Percentiles rank a stretch among this genome's conserved stretches.
phyloP scores from a whole-genome alignment of 768 basidiomycete genomes.

The Pisolithus orientalis region DNA sequence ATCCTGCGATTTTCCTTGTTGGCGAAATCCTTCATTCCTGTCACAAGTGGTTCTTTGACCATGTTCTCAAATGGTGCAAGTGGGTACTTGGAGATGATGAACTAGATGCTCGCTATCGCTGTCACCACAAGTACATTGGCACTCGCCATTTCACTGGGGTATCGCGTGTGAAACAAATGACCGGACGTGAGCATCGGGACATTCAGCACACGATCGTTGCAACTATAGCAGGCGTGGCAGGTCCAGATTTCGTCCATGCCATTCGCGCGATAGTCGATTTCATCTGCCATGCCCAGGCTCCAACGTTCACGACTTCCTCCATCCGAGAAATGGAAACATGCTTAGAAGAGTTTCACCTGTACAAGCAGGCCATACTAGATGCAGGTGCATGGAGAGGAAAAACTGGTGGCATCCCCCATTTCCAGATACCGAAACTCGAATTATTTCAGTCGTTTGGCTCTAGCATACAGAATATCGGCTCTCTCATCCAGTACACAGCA shows the following conservation, averaged over 20 bases:
- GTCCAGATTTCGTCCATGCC: not conserved
- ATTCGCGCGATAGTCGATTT: slow-evolving; percentile 18
- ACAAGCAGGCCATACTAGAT: slow-evolving; percentile 11
- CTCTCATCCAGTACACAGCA: slow-evolving; percentile 22
- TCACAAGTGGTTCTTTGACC: slow-evolving; percentile 11
- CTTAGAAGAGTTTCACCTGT: slow-evolving; percentile 7
- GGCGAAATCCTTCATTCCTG: slow-evolving; percentile 7
- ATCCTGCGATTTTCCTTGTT: slow-evolving; percentile 21
- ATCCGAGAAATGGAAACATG: slow-evolving; percentile 5
- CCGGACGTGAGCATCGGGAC: slow-evolving; percentile 34
- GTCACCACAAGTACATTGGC: slow-evolving; percentile 13
- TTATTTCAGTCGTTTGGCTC: slow-evolving; percentile 7
- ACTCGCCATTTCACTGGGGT: slow-evolving; percentile 33
- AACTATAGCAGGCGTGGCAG: not conserved
- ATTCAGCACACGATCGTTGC: slow-evolving; percentile 31
- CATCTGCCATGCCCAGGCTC: slow-evolving; percentile 17
- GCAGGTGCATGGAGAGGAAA: not conserved
- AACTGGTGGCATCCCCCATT: slow-evolving; percentile 6
- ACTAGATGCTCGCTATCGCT: not conserved
- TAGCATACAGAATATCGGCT: slow-evolving; percentile 11
- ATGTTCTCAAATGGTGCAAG: slow-evolving; percentile 10
- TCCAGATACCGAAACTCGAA: slow-evolving; percentile 19
- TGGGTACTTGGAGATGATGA: not conserved
- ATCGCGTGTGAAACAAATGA: slow-evolving; percentile 35
- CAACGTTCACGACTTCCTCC: slow-evolving; percentile 4